phyloP scores from a whole-genome alignment of 371 early-diverging fungal genomes.

The Conidiobolus coronatus region DNA sequence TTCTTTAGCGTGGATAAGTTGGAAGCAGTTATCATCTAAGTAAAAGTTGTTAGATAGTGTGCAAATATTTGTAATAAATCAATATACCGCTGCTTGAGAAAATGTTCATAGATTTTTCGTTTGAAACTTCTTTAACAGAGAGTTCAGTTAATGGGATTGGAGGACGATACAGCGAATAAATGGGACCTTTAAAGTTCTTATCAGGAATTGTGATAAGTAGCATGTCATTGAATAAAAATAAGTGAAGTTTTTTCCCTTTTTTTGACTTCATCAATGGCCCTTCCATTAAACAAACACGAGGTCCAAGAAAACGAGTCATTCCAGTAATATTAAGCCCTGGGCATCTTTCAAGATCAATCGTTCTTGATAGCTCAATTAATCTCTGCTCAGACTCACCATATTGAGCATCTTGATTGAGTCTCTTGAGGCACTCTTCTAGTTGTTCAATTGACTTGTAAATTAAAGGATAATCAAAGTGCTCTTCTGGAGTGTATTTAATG shows the following conservation, averaged over 20 bases:
- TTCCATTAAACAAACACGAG: conserved; percentile 55
- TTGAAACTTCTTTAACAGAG: no score
- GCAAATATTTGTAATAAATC: no score
- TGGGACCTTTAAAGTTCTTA: no score
- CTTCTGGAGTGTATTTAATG: conserved; percentile 55
- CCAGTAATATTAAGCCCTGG: conserved; percentile 31
- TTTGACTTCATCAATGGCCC: conserved; percentile 61
- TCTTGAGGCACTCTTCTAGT: conserved; percentile 36
- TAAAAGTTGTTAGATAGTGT: not conserved
- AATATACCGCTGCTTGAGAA: no score
- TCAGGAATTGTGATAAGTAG: conserved; percentile 23
- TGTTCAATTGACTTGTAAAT: conserved; percentile 10
- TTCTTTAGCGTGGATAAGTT: not conserved
- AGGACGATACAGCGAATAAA: no score
- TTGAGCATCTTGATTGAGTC: conserved; percentile 57
- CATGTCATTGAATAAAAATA: conserved; percentile 71
- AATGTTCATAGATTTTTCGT: no score
- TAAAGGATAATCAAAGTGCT: conserved; percentile 40
- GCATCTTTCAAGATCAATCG: conserved; percentile 35
- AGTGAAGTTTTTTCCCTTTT: conserved; percentile 59
- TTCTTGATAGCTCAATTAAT: conserved; percentile 36
- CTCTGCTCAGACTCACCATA: conserved; percentile 46
- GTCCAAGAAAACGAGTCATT: conserved; percentile 29
- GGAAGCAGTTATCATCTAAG: conserved; percentile 4
- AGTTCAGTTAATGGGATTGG: no score